These are phyloP conservation scores for Penicillium diatomitis DNA, from an alignment of 495 filamentous ascomycete genomes.

Conservation along the genomic window DNA sequence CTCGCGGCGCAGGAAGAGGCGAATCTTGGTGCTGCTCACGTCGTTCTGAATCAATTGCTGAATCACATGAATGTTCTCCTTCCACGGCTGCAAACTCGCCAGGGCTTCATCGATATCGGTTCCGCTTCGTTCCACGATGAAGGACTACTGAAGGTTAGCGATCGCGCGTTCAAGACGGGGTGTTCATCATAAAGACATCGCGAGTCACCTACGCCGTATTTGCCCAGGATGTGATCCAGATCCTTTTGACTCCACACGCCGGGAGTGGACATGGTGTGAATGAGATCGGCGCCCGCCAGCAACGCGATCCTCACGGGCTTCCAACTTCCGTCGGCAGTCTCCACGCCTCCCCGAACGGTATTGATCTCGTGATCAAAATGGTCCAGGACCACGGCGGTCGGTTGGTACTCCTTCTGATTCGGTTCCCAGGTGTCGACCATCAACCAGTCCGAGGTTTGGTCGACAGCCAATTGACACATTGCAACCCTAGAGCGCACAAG, in stretches of 20 bases:
- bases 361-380: slow-evolving; percentile 90
- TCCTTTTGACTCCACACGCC: slow-evolving; percentile 76
- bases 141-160: slow-evolving; percentile 38
- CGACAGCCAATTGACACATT: slow-evolving; percentile 74
- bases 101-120: slow-evolving; percentile 82
- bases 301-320: slow-evolving; percentile 62
- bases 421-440: slow-evolving; percentile 83
- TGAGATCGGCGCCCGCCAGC: slow-evolving; percentile 71
- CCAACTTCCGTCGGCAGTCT: slow-evolving; percentile 49
- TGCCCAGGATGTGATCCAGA: slow-evolving; percentile 77
- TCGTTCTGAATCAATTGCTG: slow-evolving; percentile 86
- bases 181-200: no score
- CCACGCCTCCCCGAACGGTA: slow-evolving; percentile 61
- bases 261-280: slow-evolving; percentile 74
- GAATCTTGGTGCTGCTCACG: slow-evolving; percentile 82
- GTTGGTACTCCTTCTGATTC: slow-evolving; percentile 69
- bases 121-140: slow-evolving; percentile 84
- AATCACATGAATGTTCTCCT: slow-evolving; percentile 77
- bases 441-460: slow-evolving; percentile 64
- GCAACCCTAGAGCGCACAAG: slow-evolving; percentile 25
- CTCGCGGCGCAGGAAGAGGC: slow-evolving; percentile 70
- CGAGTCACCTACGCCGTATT: slow-evolving; percentile 51
- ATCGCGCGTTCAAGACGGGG: no score
- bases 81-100: slow-evolving; percentile 60
- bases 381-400: slow-evolving; percentile 79